Conservation (phyloP, 169 alveolate genomes). For the Cystoisospora suis region DNA sequence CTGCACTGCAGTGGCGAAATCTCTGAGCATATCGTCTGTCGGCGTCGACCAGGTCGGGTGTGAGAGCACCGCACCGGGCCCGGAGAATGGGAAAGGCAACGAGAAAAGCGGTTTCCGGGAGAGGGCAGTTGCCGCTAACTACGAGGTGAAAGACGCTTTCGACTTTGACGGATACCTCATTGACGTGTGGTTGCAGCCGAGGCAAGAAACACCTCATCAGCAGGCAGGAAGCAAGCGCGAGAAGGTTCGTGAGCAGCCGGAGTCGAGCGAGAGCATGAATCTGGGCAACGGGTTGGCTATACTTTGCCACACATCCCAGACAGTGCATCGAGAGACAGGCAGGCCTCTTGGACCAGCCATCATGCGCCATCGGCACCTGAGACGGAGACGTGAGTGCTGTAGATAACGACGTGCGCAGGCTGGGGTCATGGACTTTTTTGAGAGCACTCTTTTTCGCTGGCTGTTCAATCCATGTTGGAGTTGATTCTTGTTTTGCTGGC, state of each 20-base stretch:
- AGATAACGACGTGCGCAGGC: no score
- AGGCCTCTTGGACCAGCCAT: conserved; percentile 56
- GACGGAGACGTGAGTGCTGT: conserved; percentile 29
- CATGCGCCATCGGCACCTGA: conserved; percentile 57
- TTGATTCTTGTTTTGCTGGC: no score
- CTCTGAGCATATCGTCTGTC: no score
- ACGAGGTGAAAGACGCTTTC: background rate
- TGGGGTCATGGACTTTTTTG: no score
- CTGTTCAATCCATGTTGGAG: no score
- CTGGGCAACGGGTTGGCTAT: background rate
- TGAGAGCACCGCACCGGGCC: no score
- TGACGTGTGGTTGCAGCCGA: conserved; percentile 54
- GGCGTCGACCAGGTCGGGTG: no score
- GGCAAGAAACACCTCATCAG: background rate
- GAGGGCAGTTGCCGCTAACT: no score
- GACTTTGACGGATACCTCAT: conserved; percentile 55
- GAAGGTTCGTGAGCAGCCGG: background rate
- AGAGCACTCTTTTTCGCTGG: no score
- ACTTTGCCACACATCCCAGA: conserved; percentile 12
- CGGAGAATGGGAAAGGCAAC: no score
- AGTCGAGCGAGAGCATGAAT: background rate
- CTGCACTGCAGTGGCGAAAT: no score
- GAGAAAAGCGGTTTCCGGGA: no score
- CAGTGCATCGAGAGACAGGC: conserved; percentile 18
- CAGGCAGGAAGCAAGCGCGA: background rate